A percentile compares a stretch with the other conserved stretches of the same genome.
phyloP scores from a whole-genome alignment of 257 asterid species.

The Scutellaria baicalensis region DNA sequence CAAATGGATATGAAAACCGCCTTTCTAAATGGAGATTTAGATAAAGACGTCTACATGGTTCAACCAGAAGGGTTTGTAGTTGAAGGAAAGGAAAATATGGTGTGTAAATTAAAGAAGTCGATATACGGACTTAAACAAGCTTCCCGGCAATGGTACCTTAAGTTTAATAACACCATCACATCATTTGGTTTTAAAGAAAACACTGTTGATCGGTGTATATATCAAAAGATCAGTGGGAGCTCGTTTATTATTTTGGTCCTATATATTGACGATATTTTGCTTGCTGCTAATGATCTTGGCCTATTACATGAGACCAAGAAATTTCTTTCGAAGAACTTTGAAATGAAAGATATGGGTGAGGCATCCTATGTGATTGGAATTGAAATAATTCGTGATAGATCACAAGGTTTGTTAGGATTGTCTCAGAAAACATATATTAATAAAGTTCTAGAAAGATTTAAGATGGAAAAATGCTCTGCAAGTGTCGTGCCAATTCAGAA shows the following conservation, averaged over 20 bases:
- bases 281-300: background rate
- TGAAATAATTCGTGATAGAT: background rate
- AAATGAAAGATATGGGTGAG: constrained; percentile 1
- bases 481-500: too few relatives aligned
- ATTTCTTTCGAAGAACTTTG: background rate
- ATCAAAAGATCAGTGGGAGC: background rate
- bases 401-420: background rate
- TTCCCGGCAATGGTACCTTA: background rate
- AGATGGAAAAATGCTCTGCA: background rate
- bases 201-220: background rate
- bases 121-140: background rate
- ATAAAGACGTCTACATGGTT: background rate
- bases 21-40: background rate
- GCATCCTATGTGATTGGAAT: background rate
- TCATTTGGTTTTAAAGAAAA: background rate
- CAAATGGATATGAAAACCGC: background rate
- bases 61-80: background rate
- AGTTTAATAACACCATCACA: background rate
- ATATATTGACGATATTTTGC: background rate
- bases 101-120: background rate
- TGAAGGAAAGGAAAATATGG: background rate
- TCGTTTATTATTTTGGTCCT: background rate
- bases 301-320: background rate
- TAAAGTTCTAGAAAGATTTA: background rate
- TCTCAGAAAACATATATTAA: background rate